phyloP scores from a whole-genome alignment of 306 rosid species.

The Lathyrus sativus region DNA sequence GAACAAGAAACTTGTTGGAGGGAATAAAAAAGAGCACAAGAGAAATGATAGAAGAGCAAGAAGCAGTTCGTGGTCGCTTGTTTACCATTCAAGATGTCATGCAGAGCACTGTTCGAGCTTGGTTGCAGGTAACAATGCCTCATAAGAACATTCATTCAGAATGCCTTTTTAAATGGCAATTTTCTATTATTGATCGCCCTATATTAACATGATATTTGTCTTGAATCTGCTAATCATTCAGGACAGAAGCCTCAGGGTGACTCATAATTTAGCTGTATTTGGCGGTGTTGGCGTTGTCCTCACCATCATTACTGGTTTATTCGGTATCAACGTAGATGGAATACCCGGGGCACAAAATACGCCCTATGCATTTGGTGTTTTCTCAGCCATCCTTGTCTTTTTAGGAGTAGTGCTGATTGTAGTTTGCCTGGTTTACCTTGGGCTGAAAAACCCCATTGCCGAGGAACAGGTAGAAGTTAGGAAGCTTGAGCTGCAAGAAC shows the following conservation, averaged over 20 bases:
- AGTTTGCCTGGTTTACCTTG: constrained; percentile 74
- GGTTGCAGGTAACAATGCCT: constrained; percentile 75
- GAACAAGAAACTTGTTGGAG: constrained; percentile 62
- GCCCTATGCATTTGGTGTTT: constrained; percentile 84
- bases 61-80: constrained; percentile 93
- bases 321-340: constrained; percentile 95
- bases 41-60: constrained; percentile 96
- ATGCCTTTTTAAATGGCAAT: neutral
- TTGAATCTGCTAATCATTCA: constrained; percentile 41
- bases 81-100: constrained; percentile 95
- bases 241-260: constrained; percentile 90
- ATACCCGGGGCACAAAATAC: constrained; percentile 70
- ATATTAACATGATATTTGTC: constrained; percentile 31
- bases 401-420: constrained; percentile 58
- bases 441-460: constrained; percentile 61
- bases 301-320: constrained; percentile 78
- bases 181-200: neutral
- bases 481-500: constrained; percentile 75
- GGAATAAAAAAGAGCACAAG: constrained; percentile 66
- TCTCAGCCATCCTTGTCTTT: constrained; percentile 59
- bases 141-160: constrained; percentile 22
- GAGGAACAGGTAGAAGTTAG: constrained; percentile 71
- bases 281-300: constrained; percentile 88
- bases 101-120: constrained; percentile 93
- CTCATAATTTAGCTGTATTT: constrained; percentile 81